Percentiles rank a stretch among this genome's conserved stretches.
These are phyloP conservation scores for Metahyphopichia silvanorum DNA, from an alignment of 805 yeast species.

Conservation along the genomic window DNA sequence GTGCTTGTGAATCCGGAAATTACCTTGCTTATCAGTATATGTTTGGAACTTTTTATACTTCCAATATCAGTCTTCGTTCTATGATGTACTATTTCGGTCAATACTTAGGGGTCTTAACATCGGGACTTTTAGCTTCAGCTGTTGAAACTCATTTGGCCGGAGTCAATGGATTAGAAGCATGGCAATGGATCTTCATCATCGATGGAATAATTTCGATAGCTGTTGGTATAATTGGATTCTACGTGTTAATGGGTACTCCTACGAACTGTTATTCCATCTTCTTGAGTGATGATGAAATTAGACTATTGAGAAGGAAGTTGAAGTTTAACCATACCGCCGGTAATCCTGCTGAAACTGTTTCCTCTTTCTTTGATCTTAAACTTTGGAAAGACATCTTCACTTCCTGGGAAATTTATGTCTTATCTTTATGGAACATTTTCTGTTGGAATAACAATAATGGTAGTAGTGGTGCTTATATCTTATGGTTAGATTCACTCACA, in stretches of 20 bases:
- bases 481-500: slow-evolving; percentile 51
- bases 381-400: slow-evolving; percentile 53
- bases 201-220: slow-evolving; percentile 59
- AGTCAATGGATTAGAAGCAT: slow-evolving; percentile 51
- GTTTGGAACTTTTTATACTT: slow-evolving; percentile 41
- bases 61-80: slow-evolving; percentile 1
- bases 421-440: slow-evolving; percentile 52
- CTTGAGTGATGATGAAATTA: slow-evolving; percentile 33
- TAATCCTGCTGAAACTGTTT: slow-evolving; percentile 19
- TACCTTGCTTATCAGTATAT: slow-evolving; percentile 33
- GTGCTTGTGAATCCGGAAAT: slow-evolving; percentile 66
- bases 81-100: slow-evolving; percentile 57
- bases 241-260: slow-evolving; percentile 66
- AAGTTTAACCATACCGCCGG: slow-evolving; percentile 18
- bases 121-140: slow-evolving; percentile 62
- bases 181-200: slow-evolving; percentile 74
- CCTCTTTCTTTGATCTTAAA: slow-evolving; percentile 36
- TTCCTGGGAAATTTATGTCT: slow-evolving; percentile 59
- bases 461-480: slow-evolving; percentile 37
- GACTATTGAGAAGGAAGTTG: slow-evolving; percentile 28
- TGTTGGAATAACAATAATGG: slow-evolving; percentile 63
- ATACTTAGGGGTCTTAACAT: slow-evolving; percentile 57
- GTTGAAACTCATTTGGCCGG: slow-evolving; percentile 48
- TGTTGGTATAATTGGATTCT: slow-evolving; percentile 55
- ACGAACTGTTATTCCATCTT: slow-evolving; percentile 34